Conservation (phyloP, 2,329 filamentous ascomycete species). For the Pezicula rhizophila region DNA sequence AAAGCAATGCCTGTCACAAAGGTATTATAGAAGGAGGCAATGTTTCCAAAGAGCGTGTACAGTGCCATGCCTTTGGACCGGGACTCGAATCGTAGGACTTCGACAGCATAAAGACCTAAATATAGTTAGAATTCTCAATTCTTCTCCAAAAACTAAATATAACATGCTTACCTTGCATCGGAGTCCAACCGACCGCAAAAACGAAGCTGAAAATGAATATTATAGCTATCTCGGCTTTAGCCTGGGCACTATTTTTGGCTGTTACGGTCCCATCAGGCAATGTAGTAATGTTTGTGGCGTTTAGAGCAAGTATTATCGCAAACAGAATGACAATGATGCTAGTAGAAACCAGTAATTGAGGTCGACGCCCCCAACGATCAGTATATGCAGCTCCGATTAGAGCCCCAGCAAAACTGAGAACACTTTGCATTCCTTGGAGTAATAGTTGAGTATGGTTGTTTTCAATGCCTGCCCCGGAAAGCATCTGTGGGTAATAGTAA, state of each 20-base stretch:
- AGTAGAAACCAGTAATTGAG: constrained; percentile 37
- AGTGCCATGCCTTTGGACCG: constrained; percentile 41
- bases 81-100: constrained; percentile 37
- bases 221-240: constrained; percentile 36
- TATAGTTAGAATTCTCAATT: constrained; percentile 32
- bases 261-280: constrained; percentile 25
- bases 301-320: constrained; percentile 34
- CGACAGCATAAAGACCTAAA: constrained; percentile 38
- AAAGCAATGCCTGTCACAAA: constrained; percentile 34
- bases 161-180: constrained; percentile 26
- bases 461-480: constrained; percentile 34
- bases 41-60: constrained; percentile 39
- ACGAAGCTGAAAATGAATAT: constrained; percentile 30
- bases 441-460: constrained; percentile 34
- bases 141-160: constrained; percentile 12
- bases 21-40: constrained; percentile 38
- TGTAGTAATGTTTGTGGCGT: constrained; percentile 30
- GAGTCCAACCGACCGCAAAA: constrained; percentile 37
- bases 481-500: constrained; percentile 37
- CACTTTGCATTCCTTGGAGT: constrained; percentile 37
- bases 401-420: constrained; percentile 35
- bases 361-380: constrained; percentile 39
- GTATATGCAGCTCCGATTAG: constrained; percentile 35
- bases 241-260: constrained; percentile 29
- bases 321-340: constrained; percentile 33